Evolutionary conservation across 1,284 basidiomycete genomes (phyloP), one percentile per base, ranked within the genome.

Genomic region (Ustilago xerochloae): DNA sequence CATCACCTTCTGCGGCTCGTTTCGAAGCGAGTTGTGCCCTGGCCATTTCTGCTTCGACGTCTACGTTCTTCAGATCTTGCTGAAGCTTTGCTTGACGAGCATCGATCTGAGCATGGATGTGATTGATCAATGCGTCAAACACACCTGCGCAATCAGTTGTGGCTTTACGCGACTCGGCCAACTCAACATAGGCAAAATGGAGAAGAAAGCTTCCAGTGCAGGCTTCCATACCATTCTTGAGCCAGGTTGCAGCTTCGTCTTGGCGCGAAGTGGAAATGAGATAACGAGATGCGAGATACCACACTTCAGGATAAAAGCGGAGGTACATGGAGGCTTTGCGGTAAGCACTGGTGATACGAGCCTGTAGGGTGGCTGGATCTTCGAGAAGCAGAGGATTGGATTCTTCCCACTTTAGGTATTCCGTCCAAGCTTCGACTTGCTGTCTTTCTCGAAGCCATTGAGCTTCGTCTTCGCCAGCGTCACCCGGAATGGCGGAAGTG

Each of bases 401-500:
- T 84, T 97, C 93, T 85, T 99, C 97, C 93, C 93, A 99, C 79
- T 93, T 93, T 52, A 99, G 86, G 84, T 97, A 98, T 3, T 89
- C 87, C 78, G 93, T 93, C 97, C 97, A 99, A 15, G 90, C 89
- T 20, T 90, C 90, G 5, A 94, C 89, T 32, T 92, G 87, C 15
- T 88, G 87, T 43, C 93, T 88, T 81, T 98, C 94, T 39, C 71
- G 67, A 39, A 60, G 52, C 69, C 69, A 73, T n/a, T 59, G 8
- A 87, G 86, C 1, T 88, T 86, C 57, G 88, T 90, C 86, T 92
- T 95, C 15, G 89, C 90, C 4, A 1, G 62, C 65, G 26, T 64
- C 71, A 16, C 57, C 75, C 6, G 63, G 51, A 29, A 63, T 47
- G 2, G 59, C 43, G 4, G 71, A 67, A 0, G 72, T 47, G 33